phyloP scores from a whole-genome alignment of 106 monocot species.

The Allium cepa region DNA sequence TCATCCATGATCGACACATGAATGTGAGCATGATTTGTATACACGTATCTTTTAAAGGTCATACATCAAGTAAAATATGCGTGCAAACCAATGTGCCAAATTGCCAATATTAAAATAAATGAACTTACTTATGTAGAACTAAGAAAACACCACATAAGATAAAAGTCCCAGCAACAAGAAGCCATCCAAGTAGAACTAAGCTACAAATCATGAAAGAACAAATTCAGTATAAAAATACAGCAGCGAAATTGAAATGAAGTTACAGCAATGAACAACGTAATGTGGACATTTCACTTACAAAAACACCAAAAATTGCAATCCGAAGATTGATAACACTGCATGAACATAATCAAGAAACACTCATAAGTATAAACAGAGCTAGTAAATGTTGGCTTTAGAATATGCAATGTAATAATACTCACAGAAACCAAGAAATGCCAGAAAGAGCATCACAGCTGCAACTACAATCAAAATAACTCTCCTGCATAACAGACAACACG shows the following conservation, averaged over 20 bases:
- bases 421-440: conserved; percentile 97
- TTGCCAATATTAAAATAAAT: neutral
- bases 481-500: conserved; percentile 20
- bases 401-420: conserved; percentile 16
- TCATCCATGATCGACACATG: no score
- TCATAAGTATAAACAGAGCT: neutral
- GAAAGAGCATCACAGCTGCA: conserved; percentile 76
- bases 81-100: no score
- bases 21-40: no score
- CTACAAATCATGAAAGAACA: conserved; percentile 31
- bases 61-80: no score
- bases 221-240: conserved; percentile 2
- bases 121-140: conserved; percentile 84
- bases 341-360: neutral
- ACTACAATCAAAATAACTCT: conserved; percentile 43
- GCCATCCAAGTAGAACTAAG: conserved; percentile 82
- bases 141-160: conserved; percentile 72
- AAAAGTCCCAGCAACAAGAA: conserved; percentile 81
- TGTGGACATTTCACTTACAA: conserved; percentile 37
- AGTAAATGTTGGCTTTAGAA: no score
- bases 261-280: neutral
- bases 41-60: no score
- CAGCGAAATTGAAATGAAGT: neutral
- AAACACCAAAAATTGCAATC: conserved; percentile 56
- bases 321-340: conserved; percentile 80